Percentiles rank a stretch among this genome's conserved stretches.
Conservation (phyloP, 2,329 filamentous ascomycete species). For the Fusarium domesticum region DNA sequence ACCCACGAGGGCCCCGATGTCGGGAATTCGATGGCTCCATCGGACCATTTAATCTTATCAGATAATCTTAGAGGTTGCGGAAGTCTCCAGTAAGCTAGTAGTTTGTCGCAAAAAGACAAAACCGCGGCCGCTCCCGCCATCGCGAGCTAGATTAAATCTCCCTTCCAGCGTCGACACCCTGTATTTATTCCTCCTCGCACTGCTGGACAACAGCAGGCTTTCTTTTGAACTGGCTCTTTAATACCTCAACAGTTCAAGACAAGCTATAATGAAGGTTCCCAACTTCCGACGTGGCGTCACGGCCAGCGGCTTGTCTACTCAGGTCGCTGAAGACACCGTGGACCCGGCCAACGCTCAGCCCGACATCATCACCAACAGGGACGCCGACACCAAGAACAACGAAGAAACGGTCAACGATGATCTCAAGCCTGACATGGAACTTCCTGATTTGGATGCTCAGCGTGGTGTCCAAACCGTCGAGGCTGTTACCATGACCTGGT, state of each 20-base stretch:
- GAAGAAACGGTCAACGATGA: no score
- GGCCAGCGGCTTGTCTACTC: background rate
- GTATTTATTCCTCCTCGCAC: no score
- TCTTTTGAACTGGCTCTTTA: background rate
- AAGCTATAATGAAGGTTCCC: background rate
- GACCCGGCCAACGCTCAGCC: background rate
- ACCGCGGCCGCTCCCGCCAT: no score
- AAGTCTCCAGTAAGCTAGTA: no score
- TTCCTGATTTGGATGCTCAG: conserved; percentile 29
- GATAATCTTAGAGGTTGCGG: no score
- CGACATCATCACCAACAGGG: conserved; percentile 11
- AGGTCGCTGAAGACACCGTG: background rate
- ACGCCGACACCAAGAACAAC: conserved; percentile 9
- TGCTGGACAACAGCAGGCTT: no score
- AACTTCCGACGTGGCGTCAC: background rate
- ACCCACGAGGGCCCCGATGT: background rate
- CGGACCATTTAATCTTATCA: conserved; percentile 20
- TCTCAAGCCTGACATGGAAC: conserved; percentile 6
- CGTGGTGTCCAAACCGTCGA: conserved; percentile 41
- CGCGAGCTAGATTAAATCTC: no score
- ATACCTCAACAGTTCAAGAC: background rate
- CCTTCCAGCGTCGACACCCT: background rate
- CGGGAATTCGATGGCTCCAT: background rate
- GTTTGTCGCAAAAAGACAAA: no score
- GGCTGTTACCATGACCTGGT: conserved; percentile 42